Evolutionary conservation across 2,329 filamentous ascomycete species (phyloP).

Genomic region (Trichophyton rubrum): DNA sequence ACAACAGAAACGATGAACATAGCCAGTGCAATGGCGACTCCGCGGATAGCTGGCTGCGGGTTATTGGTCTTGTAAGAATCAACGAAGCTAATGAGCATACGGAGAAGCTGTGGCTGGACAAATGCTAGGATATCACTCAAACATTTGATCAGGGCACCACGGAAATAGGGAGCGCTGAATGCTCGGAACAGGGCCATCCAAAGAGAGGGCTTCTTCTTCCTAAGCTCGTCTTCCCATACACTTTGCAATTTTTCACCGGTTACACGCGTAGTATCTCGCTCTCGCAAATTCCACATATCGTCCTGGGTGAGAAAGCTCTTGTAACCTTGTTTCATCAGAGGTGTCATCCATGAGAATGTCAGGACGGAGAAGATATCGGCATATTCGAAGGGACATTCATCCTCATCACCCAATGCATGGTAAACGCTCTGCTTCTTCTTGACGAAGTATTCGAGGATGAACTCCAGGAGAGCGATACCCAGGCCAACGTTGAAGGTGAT

Average conservation of each 20-base stretch:
- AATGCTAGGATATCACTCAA: slow-evolving; percentile 78
- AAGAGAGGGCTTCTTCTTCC: slow-evolving; percentile 62
- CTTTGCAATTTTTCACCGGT: slow-evolving; percentile 59
- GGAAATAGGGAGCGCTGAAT: slow-evolving; percentile 72
- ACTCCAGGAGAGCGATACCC: slow-evolving; percentile 56
- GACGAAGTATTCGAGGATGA: slow-evolving; percentile 72
- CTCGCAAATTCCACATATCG: slow-evolving; percentile 84
- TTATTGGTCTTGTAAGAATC: slow-evolving; percentile 54
- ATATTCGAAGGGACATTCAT: slow-evolving; percentile 69
- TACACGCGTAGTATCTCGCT: slow-evolving; percentile 61
- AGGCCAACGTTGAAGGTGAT: slow-evolving; percentile 60
- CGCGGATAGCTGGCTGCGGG: slow-evolving; percentile 68
- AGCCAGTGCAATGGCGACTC: slow-evolving; percentile 71
- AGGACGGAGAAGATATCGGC: slow-evolving; percentile 86
- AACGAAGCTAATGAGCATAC: slow-evolving; percentile 72
- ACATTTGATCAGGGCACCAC: slow-evolving; percentile 78
- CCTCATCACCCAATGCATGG: slow-evolving; percentile 51
- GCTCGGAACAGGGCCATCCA: slow-evolving; percentile 77
- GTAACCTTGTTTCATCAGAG: slow-evolving; percentile 92
- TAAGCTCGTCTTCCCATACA: slow-evolving; percentile 64
- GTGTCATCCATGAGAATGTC: slow-evolving; percentile 98
- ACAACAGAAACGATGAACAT: slow-evolving; percentile 84
- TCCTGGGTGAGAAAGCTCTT: slow-evolving; percentile 84
- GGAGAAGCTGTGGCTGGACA: slow-evolving; percentile 77
- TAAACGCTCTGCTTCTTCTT: slow-evolving; percentile 64